phyloP scores from a whole-genome alignment of 139 green algal species.

The Medakamo hakoo region DNA sequence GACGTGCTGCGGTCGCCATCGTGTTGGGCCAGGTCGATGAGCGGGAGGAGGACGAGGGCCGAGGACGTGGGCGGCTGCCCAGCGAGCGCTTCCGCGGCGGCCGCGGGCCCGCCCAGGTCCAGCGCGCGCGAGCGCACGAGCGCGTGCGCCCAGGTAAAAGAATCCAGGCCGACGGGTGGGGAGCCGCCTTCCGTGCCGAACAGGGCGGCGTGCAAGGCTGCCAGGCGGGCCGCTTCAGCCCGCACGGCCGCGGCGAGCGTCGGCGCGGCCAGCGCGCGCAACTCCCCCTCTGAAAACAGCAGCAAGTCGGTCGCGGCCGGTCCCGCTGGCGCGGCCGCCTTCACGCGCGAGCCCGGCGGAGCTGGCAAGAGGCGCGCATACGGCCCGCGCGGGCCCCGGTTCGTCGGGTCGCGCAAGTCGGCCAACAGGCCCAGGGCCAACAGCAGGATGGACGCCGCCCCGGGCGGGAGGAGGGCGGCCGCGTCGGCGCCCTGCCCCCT shows the following conservation, averaged over 20 bases:
- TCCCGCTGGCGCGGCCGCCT: not conserved
- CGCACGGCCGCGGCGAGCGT: not conserved
- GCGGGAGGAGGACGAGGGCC: not conserved
- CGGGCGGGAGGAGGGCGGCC: no score
- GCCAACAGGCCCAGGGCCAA: constrained; percentile 4
- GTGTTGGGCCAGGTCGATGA: not conserved
- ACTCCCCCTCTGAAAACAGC: constrained; percentile 4
- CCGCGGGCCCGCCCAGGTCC: not conserved
- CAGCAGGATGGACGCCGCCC: no score
- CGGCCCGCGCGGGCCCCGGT: no score
- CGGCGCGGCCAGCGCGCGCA: not conserved
- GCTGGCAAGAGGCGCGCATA: constrained; percentile 5
- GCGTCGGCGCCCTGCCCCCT: no score
- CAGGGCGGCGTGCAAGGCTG: not conserved
- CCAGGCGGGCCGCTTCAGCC: constrained; percentile 1
- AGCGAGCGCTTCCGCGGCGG: not conserved
- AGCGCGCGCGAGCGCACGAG: constrained; percentile 10
- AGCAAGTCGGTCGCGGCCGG: constrained; percentile 1
- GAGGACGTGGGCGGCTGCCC: not conserved
- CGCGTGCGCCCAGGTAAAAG: constrained; percentile 9
- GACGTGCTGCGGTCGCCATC: no score
- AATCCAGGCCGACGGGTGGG: constrained; percentile 4
- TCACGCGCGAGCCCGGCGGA: not conserved
- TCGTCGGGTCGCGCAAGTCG: not conserved
- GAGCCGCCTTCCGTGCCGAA: not conserved